Base-by-base conservation (phyloP, 1,139 yeast genomes). In the Blastobotrys illinoisensis region DNA sequence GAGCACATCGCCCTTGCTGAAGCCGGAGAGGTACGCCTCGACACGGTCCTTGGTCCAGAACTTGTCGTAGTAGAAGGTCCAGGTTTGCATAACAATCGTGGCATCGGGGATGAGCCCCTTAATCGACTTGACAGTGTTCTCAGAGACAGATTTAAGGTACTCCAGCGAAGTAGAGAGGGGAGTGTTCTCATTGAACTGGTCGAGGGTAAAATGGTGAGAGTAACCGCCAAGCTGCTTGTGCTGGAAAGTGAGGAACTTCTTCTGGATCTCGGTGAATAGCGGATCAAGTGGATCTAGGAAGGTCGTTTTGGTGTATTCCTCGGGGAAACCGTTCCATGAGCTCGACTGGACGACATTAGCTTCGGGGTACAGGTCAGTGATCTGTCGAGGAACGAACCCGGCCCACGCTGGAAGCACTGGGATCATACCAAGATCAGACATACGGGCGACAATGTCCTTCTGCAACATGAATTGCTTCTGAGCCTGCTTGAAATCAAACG, bases 381-480 rank as follows among this genome's bases (percentile, higher is more conserved):
- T 50, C 44, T 46, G 50, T 9, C 45, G 14, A 7, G 60, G 60
- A 9, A 57, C 54, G 47, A 56, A 57, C 14, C 60, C 60, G 2
- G 60, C 54, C 49, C 56, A 57, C 21, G 56, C 54, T 5, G 60
- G 60, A 40, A 57, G 48, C 21, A 57, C 55, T 9, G 60, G 60
- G 5, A 53, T 54, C 58, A 57, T 54, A 2, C 60, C 60, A 16
- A 57, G 49, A 9, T 57, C 60, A 7, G 46, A 40, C 60, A 57
- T 56, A 13, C 60, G 47, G 11, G 20, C 21, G n/a, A 54, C 51
- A 44, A 57, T 52, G 49, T 54, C 32, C 47, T 54, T 52, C 24
- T 53, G 56, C 13, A 57, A 50, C 20, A 36, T 50, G 20, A 54
- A 53, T 40, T 57, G 58, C 16, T 48, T 46, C 46, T 44, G 51